A percentile compares a stretch with the other conserved stretches of the same genome.
phyloP scores from a whole-genome alignment of 2,329 filamentous ascomycete genomes.

The Fusarium sp. region DNA sequence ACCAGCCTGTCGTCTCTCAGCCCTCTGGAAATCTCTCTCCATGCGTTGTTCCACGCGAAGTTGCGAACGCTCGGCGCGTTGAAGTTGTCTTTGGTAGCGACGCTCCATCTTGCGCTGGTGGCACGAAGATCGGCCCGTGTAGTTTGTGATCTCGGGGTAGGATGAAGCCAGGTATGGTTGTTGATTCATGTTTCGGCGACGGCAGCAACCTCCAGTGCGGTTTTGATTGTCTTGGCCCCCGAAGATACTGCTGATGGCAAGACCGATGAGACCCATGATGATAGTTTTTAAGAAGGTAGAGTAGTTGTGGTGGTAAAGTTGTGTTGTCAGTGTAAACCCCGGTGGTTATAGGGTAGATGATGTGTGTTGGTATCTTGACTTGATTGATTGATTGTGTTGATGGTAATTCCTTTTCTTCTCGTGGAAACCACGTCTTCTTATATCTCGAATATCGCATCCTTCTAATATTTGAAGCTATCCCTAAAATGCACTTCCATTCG shows the following conservation, averaged over 20 bases:
- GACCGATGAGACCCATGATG: conserved; percentile 39
- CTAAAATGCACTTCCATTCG: conserved; percentile 30
- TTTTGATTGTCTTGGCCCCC: neutral
- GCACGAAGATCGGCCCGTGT: conserved; percentile 6
- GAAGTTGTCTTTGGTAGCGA: conserved; percentile 32
- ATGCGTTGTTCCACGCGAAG: conserved; percentile 35
- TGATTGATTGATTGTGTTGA: neutral
- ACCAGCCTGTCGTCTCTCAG: conserved; percentile 31
- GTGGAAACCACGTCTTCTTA: conserved; percentile 10
- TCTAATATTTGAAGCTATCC: neutral
- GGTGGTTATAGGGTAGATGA: conserved; percentile 1
- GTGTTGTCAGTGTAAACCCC: neutral
- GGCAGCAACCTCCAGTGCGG: conserved; percentile 2
- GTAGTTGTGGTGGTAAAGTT: neutral
- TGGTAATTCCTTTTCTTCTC: neutral
- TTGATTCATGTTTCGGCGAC: neutral
- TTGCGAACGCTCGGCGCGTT: conserved; percentile 37
- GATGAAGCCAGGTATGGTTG: neutral
- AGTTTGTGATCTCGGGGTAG: neutral
- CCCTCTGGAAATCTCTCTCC: conserved; percentile 23
- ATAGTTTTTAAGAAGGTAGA: neutral
- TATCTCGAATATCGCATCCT: neutral
- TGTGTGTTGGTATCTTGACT: neutral
- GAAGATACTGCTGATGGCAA: conserved; percentile 16
- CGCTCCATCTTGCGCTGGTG: conserved; percentile 34